Conservation (phyloP, 139 green algal species). For the Pedinophyceae sp. region DNA sequence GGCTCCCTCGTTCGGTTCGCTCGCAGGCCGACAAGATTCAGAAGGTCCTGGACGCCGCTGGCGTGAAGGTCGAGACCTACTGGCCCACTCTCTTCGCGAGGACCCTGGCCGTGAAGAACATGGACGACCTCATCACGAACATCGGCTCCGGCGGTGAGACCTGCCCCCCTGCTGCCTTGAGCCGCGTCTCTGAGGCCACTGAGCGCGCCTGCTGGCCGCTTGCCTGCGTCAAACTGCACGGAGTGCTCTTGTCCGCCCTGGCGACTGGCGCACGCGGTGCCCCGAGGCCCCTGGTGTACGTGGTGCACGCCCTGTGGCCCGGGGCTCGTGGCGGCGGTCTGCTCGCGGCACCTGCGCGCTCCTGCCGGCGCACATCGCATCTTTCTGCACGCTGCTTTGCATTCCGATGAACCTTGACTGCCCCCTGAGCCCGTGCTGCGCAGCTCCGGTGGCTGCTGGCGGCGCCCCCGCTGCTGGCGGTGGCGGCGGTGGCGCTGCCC, state of each 20-base stretch:
- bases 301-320: background rate
- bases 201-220: background rate
- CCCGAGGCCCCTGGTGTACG: background rate
- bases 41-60: slow-evolving; percentile 73
- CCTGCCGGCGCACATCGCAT: no score
- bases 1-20: background rate
- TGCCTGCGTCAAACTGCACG: no score
- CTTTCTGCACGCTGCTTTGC: no score
- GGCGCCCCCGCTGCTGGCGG: slow-evolving; percentile 29
- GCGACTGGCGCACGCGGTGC: background rate
- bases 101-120: slow-evolving; percentile 80
- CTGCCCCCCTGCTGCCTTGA: no score
- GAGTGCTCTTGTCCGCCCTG: no score
- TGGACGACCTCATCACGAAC: slow-evolving; percentile 94
- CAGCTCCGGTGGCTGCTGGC: slow-evolving; percentile 21
- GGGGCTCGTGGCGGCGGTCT: background rate
- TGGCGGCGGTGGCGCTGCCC: slow-evolving; percentile 20
- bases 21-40: slow-evolving; percentile 80
- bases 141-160: slow-evolving; percentile 69
- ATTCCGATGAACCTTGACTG: no score
- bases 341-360: no score
- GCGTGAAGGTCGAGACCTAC: slow-evolving; percentile 85
- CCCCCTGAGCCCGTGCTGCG: background rate
- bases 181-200: no score
- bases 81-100: slow-evolving; percentile 93